Conservation (phyloP, 352 stramenopile genomes). For the Phytophthora sojae region DNA sequence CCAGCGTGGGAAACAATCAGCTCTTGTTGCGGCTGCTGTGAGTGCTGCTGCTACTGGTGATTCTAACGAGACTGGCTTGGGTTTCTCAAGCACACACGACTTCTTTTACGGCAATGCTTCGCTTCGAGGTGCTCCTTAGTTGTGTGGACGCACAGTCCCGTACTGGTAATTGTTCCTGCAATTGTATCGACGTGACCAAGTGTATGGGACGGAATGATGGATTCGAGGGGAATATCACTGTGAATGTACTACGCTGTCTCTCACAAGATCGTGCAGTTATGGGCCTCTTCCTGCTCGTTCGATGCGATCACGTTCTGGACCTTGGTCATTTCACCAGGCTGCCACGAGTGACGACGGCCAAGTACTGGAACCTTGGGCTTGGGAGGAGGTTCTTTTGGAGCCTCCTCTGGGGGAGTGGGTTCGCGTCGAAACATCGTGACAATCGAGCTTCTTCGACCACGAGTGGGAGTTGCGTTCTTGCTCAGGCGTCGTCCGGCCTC, state of each 20-base stretch:
- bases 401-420: constrained; percentile 1
- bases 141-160: neutral
- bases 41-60: constrained; percentile 23
- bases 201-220: neutral
- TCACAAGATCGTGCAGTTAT: constrained; percentile 37
- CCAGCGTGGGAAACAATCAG: constrained; percentile 53
- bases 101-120: constrained; percentile 46
- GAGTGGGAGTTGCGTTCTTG: constrained; percentile 12
- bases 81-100: constrained; percentile 32
- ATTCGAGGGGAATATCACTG: neutral
- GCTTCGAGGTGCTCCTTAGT: constrained; percentile 17
- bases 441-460: constrained; percentile 17
- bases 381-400: constrained; percentile 1
- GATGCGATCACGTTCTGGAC: constrained; percentile 30
- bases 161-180: too few species aligned
- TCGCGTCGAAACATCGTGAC: constrained; percentile 24
- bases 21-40: constrained; percentile 33
- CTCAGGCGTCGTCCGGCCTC: constrained; percentile 18
- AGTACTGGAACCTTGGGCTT: constrained; percentile 17
- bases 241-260: constrained; percentile 5
- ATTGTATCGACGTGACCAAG: neutral
- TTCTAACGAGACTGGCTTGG: constrained; percentile 9
- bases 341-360: constrained; percentile 30
- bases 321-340: constrained; percentile 24
- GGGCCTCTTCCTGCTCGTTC: constrained; percentile 30